A percentile compares a stretch with the other conserved stretches of the same genome.
phyloP scores from a whole-genome alignment of 2,329 filamentous ascomycete genomes.

The Clarireedia paspali region DNA sequence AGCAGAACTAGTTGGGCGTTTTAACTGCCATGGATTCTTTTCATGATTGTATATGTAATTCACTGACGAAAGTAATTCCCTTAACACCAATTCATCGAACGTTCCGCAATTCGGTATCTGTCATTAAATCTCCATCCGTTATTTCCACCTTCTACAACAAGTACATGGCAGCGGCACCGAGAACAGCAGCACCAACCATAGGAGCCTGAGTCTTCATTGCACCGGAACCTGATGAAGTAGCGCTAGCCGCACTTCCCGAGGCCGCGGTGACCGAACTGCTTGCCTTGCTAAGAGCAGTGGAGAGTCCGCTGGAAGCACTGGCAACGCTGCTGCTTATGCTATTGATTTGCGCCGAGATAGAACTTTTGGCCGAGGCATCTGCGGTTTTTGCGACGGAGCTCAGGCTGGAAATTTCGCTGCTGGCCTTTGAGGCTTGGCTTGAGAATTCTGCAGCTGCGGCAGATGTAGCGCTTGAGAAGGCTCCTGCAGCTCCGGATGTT shows the following conservation, averaged over 20 bases:
- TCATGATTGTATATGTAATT: not conserved
- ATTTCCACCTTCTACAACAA: conserved; percentile 5
- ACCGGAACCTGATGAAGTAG: conserved; percentile 2
- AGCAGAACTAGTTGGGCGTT: not conserved
- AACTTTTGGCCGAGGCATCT: conserved; percentile 1
- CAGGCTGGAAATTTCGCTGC: conserved; percentile 2
- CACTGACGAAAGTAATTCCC: not conserved
- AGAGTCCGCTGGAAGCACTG: not conserved
- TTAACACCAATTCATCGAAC: not conserved
- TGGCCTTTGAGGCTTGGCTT: not conserved
- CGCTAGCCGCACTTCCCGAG: not conserved
- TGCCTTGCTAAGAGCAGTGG: not conserved
- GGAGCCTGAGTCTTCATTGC: conserved; percentile 9
- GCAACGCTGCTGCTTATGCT: conserved; percentile 2
- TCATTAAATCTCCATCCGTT: not conserved
- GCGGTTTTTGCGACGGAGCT: conserved; percentile 2
- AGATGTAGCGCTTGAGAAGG: not conserved
- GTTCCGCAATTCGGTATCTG: not conserved
- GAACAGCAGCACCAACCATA: conserved; percentile 1
- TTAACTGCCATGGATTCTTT: not conserved
- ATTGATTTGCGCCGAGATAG: not conserved
- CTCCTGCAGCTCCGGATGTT: not conserved
- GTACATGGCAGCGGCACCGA: conserved; percentile 4
- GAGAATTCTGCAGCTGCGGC: not conserved
- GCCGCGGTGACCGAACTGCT: not conserved